Conservation (phyloP, 345 rosid genomes). For the Iberis pinnata region DNA sequence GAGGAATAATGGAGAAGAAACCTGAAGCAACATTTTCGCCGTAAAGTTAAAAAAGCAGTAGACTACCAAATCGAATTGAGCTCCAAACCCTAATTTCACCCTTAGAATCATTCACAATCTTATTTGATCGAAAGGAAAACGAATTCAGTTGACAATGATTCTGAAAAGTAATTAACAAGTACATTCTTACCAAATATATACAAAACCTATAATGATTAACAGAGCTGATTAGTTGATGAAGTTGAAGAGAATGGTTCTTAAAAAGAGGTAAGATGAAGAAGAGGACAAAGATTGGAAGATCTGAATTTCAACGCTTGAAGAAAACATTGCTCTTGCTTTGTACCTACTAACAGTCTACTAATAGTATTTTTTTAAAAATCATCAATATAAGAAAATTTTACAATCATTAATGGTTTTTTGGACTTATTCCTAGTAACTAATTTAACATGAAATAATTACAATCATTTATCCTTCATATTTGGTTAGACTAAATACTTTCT, state of each 20-base stretch:
- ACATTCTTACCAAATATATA: slow-evolving; percentile 10
- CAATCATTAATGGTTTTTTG: not conserved
- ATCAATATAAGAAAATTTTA: not conserved
- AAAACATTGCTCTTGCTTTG: slow-evolving; percentile 14
- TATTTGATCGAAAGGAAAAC: too few relatives aligned
- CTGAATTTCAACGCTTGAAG: slow-evolving; percentile 13
- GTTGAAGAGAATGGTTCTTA: slow-evolving; percentile 10
- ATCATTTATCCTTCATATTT: not conserved
- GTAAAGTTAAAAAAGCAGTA: not conserved
- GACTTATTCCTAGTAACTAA: not conserved
- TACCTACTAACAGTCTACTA: slow-evolving; percentile 9
- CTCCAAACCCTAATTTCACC: not conserved
- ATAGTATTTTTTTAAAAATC: not conserved
- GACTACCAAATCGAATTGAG: not conserved
- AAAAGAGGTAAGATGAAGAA: too few relatives aligned
- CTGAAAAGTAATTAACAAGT: not conserved
- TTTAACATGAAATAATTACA: not conserved
- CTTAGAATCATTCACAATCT: slow-evolving; percentile 10
- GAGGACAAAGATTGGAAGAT: too few relatives aligned
- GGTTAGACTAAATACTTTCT: not conserved
- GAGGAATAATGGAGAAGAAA: slow-evolving; percentile 9
- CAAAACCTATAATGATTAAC: too few relatives aligned
- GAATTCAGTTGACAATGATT: too few relatives aligned
- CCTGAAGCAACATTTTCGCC: too few relatives aligned
- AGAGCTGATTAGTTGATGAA: not conserved